Base-by-base conservation (phyloP, 2,329 filamentous ascomycete species). In the Fusarium setosum region DNA sequence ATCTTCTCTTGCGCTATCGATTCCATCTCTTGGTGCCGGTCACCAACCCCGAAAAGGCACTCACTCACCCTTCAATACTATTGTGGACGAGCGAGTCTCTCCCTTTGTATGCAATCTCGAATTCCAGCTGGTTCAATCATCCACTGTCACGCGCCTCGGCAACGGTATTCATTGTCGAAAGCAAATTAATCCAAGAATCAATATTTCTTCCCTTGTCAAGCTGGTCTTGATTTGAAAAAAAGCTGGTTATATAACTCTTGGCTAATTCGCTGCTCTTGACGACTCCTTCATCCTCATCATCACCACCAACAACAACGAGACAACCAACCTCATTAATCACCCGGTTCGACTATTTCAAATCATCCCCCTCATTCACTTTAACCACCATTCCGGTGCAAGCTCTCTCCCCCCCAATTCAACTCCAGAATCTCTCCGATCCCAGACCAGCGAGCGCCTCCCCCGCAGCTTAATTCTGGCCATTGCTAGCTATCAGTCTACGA, bases 171-270 rank as follows among this genome's bases (percentile, higher is more conserved):
- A 29, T 29, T 29, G 31, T 49, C 52, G 42, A 12, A 29, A 50
- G 35, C 47, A 61, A 54, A 26, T 64, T 59, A 49, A 65, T 50
- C 55, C 31, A 48, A 56, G 56, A 38, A 48, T 40, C 65, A 65
- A 63, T 69, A 65, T 69, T 60, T 37, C 63, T 70, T 68, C 65
- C 66, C 63, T 72, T 65, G 32, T 55, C 63, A 71, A 71, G 69
- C 68, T 59, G 68, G 67, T 45, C 68, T 72, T 72, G 67, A 67
- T 60, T 34, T 18, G 32, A 37, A n/a, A n/a, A n/a, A n/a, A 45
- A 26, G 10, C 42, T 63, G 50, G 54, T 56, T 67, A 67, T 63
- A 67, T 67, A 67, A 65, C 56, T 63, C 54, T 53, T 56, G 54
- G 29, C 20, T 9, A 42, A 20, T 49, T 62, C 45, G 20, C 50